These are phyloP conservation scores for Penicillium cataractarum DNA, from an alignment of 495 filamentous ascomycete genomes.

Conservation along the genomic window DNA sequence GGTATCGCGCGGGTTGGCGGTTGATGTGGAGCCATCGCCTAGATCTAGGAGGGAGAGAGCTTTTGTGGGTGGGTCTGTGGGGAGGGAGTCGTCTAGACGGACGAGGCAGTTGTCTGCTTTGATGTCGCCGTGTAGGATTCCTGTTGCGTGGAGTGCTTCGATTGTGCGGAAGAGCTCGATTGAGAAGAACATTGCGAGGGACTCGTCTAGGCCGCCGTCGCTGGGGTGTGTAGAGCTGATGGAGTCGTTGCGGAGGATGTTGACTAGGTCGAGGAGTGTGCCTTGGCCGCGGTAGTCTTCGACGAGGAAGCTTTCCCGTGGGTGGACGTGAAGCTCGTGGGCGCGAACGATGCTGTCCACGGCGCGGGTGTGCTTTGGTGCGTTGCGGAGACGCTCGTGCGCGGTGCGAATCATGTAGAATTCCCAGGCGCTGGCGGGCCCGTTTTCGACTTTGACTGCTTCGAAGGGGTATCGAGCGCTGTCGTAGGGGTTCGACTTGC, in stretches of 20 bases:
- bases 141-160: constrained; percentile 79
- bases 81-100: constrained; percentile 63
- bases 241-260: constrained; percentile 72
- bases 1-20: constrained; percentile 35
- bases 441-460: constrained; percentile 87
- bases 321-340: constrained; percentile 86
- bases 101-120: constrained; percentile 95
- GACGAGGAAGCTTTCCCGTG: constrained; percentile 82
- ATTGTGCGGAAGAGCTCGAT: constrained; percentile 89
- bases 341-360: constrained; percentile 75
- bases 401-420: constrained; percentile 92
- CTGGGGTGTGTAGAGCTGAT: constrained; percentile 45
- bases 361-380: constrained; percentile 52
- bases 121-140: constrained; percentile 88
- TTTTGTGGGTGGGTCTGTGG: constrained; percentile 23
- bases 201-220: constrained; percentile 79
- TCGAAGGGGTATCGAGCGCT: constrained; percentile 61
- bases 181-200: constrained; percentile 89
- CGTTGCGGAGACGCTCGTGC: constrained; percentile 67
- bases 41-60: constrained; percentile 40
- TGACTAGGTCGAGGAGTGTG: constrained; percentile 90
- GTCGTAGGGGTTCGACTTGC: constrained; percentile 25
- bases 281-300: constrained; percentile 89
- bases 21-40: constrained; percentile 36
- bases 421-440: constrained; percentile 88